Base-by-base conservation (phyloP, 805 yeast genomes). In the Tetrapisispora phaffii region DNA sequence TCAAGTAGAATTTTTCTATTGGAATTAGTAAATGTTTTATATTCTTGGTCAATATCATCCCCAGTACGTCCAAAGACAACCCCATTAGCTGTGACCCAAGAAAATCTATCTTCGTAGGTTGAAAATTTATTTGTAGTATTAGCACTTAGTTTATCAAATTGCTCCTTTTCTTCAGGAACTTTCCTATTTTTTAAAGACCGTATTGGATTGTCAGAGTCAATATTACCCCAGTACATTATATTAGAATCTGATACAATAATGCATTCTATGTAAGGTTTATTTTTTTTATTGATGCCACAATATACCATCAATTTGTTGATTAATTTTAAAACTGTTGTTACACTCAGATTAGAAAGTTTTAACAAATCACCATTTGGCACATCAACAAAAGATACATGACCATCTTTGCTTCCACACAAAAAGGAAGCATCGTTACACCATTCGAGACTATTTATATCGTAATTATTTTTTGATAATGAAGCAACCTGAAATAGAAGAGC, bases 31-130 rank as follows among this genome's bases (percentile, higher is more conserved):
- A 48, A 45, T 2, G 60, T 52, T 16, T 28, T 34, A 19, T 36
- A 22, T 16, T 45, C 34, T 2, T 23, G 9, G 15, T 24, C 33
- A 13, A 41, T 24, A 1, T 54, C 53, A 4, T 50, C 51, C 3
- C 57, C 21, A 9, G 68, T 48, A 17, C 53, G 55, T 10, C 77
- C 76, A 52, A 70, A 70, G 0, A 74, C 69, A 0, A 74, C 58
- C 2, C 79, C 80, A 5, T 68, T 64, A 10, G 68, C 62, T 8
- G 74, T 74, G 5, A 73, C 49, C 76, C 79, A 71, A 0, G 75
- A 77, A 53, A 73, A 71, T 21, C 44, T 45, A n/a, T 49, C 45
- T 12, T 53, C 45, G 39, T 51, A 48, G 1, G 62, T 46, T 8
- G 59, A 47, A 45, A 68, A 67, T 44, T 59, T 68, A 17, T 50